Evolutionary conservation across 257 asterid genomes (phyloP), one percentile per base, ranked within the genome.

Genomic region (Knoxia roxburghii): DNA sequence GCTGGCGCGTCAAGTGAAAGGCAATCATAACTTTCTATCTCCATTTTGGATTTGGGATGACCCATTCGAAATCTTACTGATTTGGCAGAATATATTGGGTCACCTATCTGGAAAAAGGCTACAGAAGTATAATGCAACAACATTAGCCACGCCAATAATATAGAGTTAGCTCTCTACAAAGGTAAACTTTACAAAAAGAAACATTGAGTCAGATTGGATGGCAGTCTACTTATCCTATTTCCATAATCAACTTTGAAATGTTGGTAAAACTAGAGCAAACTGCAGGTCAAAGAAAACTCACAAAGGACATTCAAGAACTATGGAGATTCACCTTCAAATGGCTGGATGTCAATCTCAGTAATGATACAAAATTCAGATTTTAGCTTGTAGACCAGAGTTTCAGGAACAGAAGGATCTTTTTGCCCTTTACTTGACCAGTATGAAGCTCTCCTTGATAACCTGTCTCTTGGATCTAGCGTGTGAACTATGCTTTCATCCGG

Each of bases 401-500:
- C 96, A 0, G 95, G 89, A 27, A 77, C 87, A 69, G 63, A 72
- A 40, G 95, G 91, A 79, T 90, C 62, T 48, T 76, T 79, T 37
- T 88, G 88, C 45, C 97, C 96, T 83, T 65, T 79, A 72, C 96
- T 88, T 24, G 99, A 93, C 97, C 96, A 88, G 79, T 90, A 90
- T 3, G 89, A 87, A 63, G 88, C 82, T 73, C 83, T 64, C 61
- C 75, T 37, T 6, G 64, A 30, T 67, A 70, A 66, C 65, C 86
- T 77, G 67, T 81, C 92, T 68, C 79, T 77, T 51, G 94, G 92
- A 57, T 59, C 78, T 65, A 90, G 81, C 63, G 97, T 93, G 71
- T 85, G 76, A 50, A 68, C 69, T 13, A 90, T 50, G 68, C 95
- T 83, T 79, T 93, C 96, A 18, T 63, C 77, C 0, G 95, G 96